Conservation (phyloP, 495 filamentous ascomycete genomes). For the Filosporella fistucella region DNA sequence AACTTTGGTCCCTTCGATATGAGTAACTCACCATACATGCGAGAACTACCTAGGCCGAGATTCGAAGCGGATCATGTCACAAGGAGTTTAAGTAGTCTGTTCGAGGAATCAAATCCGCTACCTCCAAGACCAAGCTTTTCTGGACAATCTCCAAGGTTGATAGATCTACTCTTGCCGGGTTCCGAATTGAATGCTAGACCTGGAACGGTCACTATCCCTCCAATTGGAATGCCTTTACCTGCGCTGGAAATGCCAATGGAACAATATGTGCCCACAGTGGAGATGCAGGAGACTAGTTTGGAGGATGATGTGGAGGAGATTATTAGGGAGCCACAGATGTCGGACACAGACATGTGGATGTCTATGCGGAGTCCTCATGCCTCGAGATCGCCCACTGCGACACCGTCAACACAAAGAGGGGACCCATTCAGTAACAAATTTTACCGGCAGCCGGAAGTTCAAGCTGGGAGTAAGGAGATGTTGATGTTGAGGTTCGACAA, state of each 20-base stretch:
- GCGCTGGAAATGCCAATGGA: slow-evolving; percentile 12
- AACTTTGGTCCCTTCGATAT: slow-evolving; percentile 24
- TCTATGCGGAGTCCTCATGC: slow-evolving; percentile 14
- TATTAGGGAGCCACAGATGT: slow-evolving; percentile 38
- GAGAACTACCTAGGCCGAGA: slow-evolving; percentile 18
- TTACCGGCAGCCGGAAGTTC: slow-evolving; percentile 40
- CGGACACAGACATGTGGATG: slow-evolving; percentile 34
- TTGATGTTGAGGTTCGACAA: slow-evolving; percentile 63
- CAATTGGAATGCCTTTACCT: slow-evolving; percentile 10
- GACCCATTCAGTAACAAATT: slow-evolving; percentile 26
- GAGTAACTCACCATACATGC: slow-evolving; percentile 21
- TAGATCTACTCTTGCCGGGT: slow-evolving; percentile 38
- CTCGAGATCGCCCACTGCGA: slow-evolving; percentile 1
- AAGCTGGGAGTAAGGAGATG: slow-evolving; percentile 55
- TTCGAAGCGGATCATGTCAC: slow-evolving; percentile 22
- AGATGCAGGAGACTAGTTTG: slow-evolving; percentile 5
- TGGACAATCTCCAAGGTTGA: slow-evolving; percentile 36
- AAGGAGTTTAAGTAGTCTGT: slow-evolving; percentile 27
- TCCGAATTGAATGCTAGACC: slow-evolving; percentile 33
- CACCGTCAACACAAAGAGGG: slow-evolving; percentile 5
- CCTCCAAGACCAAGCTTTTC: slow-evolving; percentile 26
- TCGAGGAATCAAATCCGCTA: slow-evolving; percentile 27
- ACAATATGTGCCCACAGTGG: slow-evolving; percentile 7
- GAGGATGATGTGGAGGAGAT: slow-evolving; percentile 58
- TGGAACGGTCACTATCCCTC: slow-evolving; percentile 11